phyloP scores from a whole-genome alignment of 805 yeast genomes.

The Candida oleophila region DNA sequence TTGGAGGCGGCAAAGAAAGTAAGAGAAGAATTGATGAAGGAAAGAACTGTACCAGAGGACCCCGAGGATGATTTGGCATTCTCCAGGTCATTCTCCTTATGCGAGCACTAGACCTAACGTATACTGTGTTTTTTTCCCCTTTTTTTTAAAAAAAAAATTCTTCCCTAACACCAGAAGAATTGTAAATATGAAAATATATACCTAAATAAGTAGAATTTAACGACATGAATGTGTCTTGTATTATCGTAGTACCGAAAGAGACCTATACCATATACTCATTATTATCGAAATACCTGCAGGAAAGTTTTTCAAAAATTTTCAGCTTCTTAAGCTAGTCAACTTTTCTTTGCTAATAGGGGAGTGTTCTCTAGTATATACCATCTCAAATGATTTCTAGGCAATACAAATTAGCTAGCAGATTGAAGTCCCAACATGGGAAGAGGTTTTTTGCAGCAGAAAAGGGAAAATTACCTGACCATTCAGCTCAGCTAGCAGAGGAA shows the following conservation, averaged over 20 bases:
- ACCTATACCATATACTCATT: too few species aligned
- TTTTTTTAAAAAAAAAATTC: too few species aligned
- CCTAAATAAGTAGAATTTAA: too few species aligned
- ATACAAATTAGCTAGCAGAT: not conserved
- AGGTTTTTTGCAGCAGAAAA: not conserved
- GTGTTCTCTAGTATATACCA: not conserved
- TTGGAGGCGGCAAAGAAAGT: slow-evolving; percentile 1
- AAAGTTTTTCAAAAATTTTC: not conserved
- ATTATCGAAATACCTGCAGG: not conserved
- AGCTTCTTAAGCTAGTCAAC: too few species aligned
- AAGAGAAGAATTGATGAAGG: not conserved
- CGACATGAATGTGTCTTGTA: not conserved
- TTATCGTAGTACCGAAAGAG: too few species aligned
- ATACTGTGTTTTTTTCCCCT: too few species aligned
- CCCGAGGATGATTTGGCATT: slow-evolving; percentile 16
- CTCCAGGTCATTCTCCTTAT: slow-evolving; percentile 24
- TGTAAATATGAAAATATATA: too few species aligned
- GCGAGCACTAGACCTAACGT: slow-evolving; percentile 26
- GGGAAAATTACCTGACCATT: not conserved
- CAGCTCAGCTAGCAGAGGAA: not conserved
- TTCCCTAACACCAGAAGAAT: too few species aligned
- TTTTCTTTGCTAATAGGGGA: too few species aligned
- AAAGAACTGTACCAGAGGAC: slow-evolving; percentile 10
- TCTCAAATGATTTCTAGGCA: not conserved
- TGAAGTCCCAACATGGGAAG: not conserved